phyloP scores from a whole-genome alignment of 169 alveolate genomes.

The Besnoitia besnoiti region DNA sequence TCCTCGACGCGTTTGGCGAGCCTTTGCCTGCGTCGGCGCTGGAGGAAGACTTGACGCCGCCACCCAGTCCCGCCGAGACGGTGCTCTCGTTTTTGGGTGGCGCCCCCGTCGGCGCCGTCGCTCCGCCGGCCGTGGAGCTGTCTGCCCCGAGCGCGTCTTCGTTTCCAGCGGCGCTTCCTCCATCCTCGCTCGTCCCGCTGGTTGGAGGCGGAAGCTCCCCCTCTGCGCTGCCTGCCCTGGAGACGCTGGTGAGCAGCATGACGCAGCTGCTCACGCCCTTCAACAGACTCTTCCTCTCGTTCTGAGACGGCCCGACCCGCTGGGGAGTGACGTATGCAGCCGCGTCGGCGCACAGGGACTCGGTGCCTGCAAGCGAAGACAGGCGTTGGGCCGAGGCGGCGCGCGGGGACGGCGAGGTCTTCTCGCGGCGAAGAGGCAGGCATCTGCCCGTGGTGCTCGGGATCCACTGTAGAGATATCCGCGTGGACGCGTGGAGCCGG shows the following conservation, averaged over 20 bases:
- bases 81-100: neutral
- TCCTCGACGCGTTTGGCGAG: conserved; percentile 23
- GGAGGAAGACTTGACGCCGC: neutral
- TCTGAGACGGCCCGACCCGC: neutral
- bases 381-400: no score
- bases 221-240: neutral
- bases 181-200: neutral
- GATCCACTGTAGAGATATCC: no score
- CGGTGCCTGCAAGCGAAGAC: no score
- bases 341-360: neutral
- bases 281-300: neutral
- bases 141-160: neutral
- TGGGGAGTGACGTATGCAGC: neutral
- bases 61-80: neutral
- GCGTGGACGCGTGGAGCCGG: no score
- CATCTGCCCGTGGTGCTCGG: no score
- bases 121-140: neutral
- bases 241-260: neutral
- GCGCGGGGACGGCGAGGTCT: no score
- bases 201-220: neutral
- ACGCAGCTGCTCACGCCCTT: conserved; percentile 13
- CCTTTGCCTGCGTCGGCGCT: neutral
- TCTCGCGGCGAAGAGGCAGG: no score
- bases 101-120: neutral
- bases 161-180: neutral